Evolutionary conservation across 2,329 filamentous ascomycete species (phyloP).

Genomic region (Pseudohalonectria lignicola): DNA sequence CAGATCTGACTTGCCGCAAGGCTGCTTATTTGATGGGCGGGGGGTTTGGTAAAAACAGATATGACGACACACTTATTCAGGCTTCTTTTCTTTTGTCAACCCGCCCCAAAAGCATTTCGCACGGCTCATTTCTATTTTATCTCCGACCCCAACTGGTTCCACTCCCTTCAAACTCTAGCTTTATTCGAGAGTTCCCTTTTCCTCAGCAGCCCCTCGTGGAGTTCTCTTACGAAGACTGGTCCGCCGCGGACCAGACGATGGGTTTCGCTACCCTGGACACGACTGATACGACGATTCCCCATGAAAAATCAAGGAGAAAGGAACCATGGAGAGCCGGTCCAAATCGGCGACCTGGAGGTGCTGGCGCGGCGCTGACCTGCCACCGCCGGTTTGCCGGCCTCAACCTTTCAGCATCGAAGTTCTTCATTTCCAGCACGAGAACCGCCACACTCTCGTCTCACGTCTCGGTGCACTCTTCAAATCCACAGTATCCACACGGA

Average conservation of each 20-base stretch:
- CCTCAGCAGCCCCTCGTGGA: not conserved
- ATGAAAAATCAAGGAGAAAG: too few species aligned
- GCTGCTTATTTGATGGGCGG: conserved; percentile 36
- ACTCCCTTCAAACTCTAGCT: conserved; percentile 19
- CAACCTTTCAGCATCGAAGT: not conserved
- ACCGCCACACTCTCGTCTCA: not conserved
- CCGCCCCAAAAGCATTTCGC: conserved; percentile 20
- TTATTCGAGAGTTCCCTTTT: conserved; percentile 7
- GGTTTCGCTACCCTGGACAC: not conserved
- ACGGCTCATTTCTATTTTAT: conserved; percentile 17
- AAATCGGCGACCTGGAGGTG: too few species aligned
- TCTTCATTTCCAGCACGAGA: not conserved
- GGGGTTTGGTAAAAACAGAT: conserved; percentile 28
- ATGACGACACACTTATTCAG: conserved; percentile 23
- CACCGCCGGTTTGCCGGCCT: not conserved
- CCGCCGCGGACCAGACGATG: not conserved
- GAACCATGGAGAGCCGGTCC: too few species aligned
- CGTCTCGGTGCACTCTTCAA: too few species aligned
- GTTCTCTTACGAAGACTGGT: not conserved
- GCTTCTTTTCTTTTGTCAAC: conserved; percentile 8
- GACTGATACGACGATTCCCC: conserved; percentile 1
- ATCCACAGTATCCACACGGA: too few species aligned
- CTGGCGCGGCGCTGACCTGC: too few species aligned
- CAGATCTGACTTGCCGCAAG: conserved; percentile 56
- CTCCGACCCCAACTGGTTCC: conserved; percentile 18